Evolutionary conservation across 441 rosid genomes (phyloP).

Genomic region (Theobroma grandiflorum): DNA sequence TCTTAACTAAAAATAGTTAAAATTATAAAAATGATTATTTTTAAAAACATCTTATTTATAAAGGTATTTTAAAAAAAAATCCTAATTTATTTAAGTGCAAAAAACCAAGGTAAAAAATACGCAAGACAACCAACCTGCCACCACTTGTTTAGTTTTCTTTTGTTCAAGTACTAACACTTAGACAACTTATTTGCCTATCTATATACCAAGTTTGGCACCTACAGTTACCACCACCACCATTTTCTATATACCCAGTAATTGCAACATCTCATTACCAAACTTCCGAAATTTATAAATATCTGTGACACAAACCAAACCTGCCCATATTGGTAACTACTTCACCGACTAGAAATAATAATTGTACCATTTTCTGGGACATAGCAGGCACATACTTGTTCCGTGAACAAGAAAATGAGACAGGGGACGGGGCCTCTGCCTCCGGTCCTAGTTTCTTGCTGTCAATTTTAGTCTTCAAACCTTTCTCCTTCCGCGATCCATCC

Average conservation of each 20-base stretch:
- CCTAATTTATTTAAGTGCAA: too few relatives aligned
- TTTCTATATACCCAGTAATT: background rate
- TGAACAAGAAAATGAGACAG: background rate
- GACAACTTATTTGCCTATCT: too few relatives aligned
- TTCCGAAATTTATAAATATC: background rate
- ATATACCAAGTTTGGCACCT: background rate
- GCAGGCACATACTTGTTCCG: background rate
- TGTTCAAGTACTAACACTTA: too few relatives aligned
- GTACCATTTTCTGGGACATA: background rate
- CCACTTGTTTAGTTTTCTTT: too few relatives aligned
- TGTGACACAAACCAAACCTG: background rate
- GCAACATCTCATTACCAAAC: background rate
- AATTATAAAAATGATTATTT: too few relatives aligned
- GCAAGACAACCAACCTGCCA: too few relatives aligned
- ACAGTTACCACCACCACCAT: background rate
- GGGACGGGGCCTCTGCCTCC: background rate
- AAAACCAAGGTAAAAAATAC: too few relatives aligned
- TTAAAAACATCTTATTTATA: too few relatives aligned
- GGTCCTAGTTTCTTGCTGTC: background rate
- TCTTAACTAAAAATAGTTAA: too few relatives aligned
- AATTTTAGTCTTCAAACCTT: background rate
- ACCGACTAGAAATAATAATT: background rate
- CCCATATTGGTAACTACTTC: background rate
- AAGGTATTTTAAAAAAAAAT: too few relatives aligned
- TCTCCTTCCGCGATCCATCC: background rate